Base-by-base conservation (phyloP, 1,284 basidiomycete species). In the Xerocomus amazonicus region DNA sequence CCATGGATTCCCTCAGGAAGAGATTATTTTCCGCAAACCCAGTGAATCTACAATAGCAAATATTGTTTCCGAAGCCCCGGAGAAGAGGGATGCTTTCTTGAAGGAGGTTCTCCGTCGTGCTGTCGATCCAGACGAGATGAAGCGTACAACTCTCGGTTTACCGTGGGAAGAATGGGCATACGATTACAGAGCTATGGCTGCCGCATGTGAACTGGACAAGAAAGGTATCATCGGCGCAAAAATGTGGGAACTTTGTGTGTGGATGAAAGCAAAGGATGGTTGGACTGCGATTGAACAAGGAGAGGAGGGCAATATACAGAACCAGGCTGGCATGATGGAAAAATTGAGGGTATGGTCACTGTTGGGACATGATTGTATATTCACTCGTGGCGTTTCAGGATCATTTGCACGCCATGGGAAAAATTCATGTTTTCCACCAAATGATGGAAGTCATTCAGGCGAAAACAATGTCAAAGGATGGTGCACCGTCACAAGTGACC, bases 131-230 rank as follows among this genome's bases (percentile, higher is more conserved):
- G 60, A 66, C 46, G 61, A 65, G 47, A 55, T 68, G 46, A 68
- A 63, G 8, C 53, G 53, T 1, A 32, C 47, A 5, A 16, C 43
- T 6, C 56, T 63, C 48, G 67, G 63, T 32, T 49, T 67, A 26
- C 66, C 63, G 23, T 69, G 63, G 63, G 63, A 69, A 42, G 64
- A 69, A 41, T 66, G 67, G 63, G 34, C 34, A 5, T 61, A 68
- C 28, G 67, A 66, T 54, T 63, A 63, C 42, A 54, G 38, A 32
- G 67, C 62, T 4, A 68, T 68, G 65, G 53, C 52, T 6, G 50
- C 54, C 10, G 63, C 67, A 2, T 47, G 42, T 14, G 58, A 68
- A 28, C 35, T 56, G 31, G 51, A 56, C 38, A 56, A 55, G 34
- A 52, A 47, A 12, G 62, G 60, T 2, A 9, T 51, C 13, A 57